Base-by-base conservation (phyloP, 1,284 basidiomycete genomes). In the Ustilago trichophora region DNA sequence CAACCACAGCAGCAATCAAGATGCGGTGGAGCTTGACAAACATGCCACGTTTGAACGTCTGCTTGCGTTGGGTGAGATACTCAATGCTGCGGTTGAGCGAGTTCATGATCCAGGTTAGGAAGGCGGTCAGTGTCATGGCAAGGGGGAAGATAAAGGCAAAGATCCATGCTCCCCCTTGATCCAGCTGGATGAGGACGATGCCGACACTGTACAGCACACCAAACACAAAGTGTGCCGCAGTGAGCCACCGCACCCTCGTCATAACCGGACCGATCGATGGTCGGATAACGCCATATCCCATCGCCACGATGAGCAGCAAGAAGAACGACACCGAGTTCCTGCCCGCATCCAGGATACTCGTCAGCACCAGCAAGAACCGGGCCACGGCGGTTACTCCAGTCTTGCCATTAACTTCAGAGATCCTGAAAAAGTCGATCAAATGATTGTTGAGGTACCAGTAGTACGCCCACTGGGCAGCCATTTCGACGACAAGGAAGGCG, bases 291-390 rank as follows among this genome's bases (percentile, higher is more conserved):
- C 78, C 77, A 37, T 80, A 79, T 18, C 79, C 79, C 78, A 81
- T 80, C 6, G 75, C 76, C 16, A 98, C 93, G 48, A 98, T 90
- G 18, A 98, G 85, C 19, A 99, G 85, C 84, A 98, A 87, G 84
- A 98, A 98, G 84, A 98, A 93, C 2, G 91, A 93, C 73, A 96
- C 85, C 8, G 92, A 91, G 79, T 97, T 98, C 46, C 95, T 85
- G 1, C 90, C 93, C 4, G 95, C 94, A 76, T 97, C 94, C 32
- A 98, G 84, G 54, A 96, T 90, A 18, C 63, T 74, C 18, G 72
- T 74, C 12, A 76, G 26, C 9, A 79, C 73, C 11, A 81, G 64
- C 34, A 80, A 50, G 42, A 70, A 60, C n/a, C 79, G 48, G 1
- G 77, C 77, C 10, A 66, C 49, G 4, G 48, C 46, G 3, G 79